Base-by-base conservation (phyloP, 208 protist species). In the Entamoeba invadens region DNA sequence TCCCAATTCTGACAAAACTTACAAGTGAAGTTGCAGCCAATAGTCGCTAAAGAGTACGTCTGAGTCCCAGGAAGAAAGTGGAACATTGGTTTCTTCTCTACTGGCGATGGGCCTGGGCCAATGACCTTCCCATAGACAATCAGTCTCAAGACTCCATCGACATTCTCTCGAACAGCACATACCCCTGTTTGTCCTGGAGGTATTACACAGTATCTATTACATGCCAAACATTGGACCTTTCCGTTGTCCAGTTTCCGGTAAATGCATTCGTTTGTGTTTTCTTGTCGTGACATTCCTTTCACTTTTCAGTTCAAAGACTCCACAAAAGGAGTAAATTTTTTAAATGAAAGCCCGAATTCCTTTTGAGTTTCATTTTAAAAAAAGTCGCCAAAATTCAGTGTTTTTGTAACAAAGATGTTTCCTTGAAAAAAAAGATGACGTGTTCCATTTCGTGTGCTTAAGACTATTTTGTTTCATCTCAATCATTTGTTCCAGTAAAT, bases 51-150 rank as follows among this genome's bases (percentile, higher is more conserved):
- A 35, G 45, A 92, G 38, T 93, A 93, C 16, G 94, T 94, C 45
- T 14, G 21, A 31, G 35, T 51, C 14, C 91, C 91, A 12, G 95
- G 92, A 44, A 93, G 94, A 46, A 96, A 95, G 38, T 96, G 95
- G 50, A 94, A 93, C 21, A 95, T 44, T 14, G 95, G 95, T 46
- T 96, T 96, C 45, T 96, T 96, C 45, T 96, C 95, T 46, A 96
- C 93, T 2, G 95, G 95, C 31, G 95, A 95, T 46, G 95, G 44
- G 4, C 94, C 25, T 3, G 45, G 10, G 2, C 95, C 95, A 57
- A 77, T 92, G 18, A 94, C 14, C 16, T 87, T 45, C 2, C 92
- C 94, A 91, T 95, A 96, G 25, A 95, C 95, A 5, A 77, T 12
- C 6, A 95, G 44, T 1, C 91, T 12, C 3, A 96, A 45, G 4